Base-by-base conservation (phyloP, 495 filamentous ascomycete species). In the Talaromyces trachyspermus region DNA sequence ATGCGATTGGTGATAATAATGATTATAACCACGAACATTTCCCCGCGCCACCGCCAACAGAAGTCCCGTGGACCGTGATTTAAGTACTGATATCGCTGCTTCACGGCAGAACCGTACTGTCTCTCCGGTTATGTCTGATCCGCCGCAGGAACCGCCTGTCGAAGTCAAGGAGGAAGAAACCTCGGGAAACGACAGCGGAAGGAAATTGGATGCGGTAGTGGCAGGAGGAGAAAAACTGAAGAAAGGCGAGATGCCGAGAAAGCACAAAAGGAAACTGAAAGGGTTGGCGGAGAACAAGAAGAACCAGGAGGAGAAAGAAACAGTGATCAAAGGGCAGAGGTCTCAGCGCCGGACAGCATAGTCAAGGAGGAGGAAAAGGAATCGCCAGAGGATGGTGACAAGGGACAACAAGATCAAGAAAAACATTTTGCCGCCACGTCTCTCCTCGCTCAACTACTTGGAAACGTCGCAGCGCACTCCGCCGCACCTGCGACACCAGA, bases 351-450 rank as follows among this genome's bases (percentile, higher is more conserved):
- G 44, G 32, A 46, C 33, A 37, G 19, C 15, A 30, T 20, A 17
- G 10, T 12, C 10, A 46, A 18, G 3, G 30, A 18, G 29, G 24
- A 32, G 19, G 30, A 46, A 15, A 17, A 37, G 33, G 22, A 36
- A 12, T 14, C 44, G 19, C 19, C 14, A 27, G 30, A 46, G 6
- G 19, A 37, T 17, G 25, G 26, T 7, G 18, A 35, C 12, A 18
- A 33, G 17, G 17, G 15, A 17, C 27, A 11, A 2, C 44, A 46
- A 10, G 44, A 32, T 14, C 9, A 23, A 25, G 48, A 56, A 17
- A 59, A 57, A 19, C 68, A 71, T 51, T 65, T 61, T 33, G 69
- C 69, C 30, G 69, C 69, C 53, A 69, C 68, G 20, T 65, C 68
- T 20, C 63, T 73, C 2, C 59, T 71, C 35, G 68, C 69, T 17